A percentile compares a stretch with the other conserved stretches of the same genome.
These are phyloP conservation scores for Aspergillus biplanus DNA, from an alignment of 495 filamentous ascomycete genomes.

Conservation along the genomic window DNA sequence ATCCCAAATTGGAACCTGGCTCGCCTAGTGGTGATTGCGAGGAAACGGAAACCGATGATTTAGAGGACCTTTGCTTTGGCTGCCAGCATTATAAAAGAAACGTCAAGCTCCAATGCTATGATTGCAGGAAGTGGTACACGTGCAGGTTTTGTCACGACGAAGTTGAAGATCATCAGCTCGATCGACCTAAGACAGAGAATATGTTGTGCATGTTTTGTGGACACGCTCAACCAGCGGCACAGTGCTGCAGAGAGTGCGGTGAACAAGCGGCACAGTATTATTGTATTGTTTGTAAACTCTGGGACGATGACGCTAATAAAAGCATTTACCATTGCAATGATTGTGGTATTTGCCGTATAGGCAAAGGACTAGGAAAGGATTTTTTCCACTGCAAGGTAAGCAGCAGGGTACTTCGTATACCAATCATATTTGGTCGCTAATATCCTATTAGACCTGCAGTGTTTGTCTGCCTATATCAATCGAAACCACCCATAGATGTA, in stretches of 20 bases:
- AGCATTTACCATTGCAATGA: constrained; percentile 96
- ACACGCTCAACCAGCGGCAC: constrained; percentile 78
- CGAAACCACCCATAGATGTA: constrained; percentile 83
- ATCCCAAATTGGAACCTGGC: constrained; percentile 50
- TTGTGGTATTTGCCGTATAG: constrained; percentile 93
- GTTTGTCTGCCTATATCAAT: constrained; percentile 88
- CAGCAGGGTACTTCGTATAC: not conserved
- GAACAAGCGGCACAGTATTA: constrained; percentile 87
- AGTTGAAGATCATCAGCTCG: constrained; percentile 78
- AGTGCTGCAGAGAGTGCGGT: constrained; percentile 76
- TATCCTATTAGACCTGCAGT: constrained; percentile 69
- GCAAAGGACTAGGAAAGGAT: constrained; percentile 91
- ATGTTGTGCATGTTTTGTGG: constrained; percentile 99
- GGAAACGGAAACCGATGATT: constrained; percentile 44
- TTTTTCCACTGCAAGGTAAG: constrained; percentile 96
- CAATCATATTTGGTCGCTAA: constrained; percentile 16
- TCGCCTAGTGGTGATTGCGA: constrained; percentile 47
- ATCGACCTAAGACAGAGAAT: constrained; percentile 81
- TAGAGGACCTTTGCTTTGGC: constrained; percentile 60
- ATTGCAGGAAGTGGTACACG: constrained; percentile 90
- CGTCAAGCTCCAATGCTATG: constrained; percentile 90
- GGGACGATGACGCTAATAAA: constrained; percentile 91
- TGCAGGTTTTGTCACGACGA: constrained; percentile 95
- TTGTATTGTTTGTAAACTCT: constrained; percentile 92
- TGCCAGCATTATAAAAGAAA: constrained; percentile 95